These are phyloP conservation scores for Ustulina deusta DNA, from an alignment of 2,329 filamentous ascomycete genomes.

Conservation along the genomic window DNA sequence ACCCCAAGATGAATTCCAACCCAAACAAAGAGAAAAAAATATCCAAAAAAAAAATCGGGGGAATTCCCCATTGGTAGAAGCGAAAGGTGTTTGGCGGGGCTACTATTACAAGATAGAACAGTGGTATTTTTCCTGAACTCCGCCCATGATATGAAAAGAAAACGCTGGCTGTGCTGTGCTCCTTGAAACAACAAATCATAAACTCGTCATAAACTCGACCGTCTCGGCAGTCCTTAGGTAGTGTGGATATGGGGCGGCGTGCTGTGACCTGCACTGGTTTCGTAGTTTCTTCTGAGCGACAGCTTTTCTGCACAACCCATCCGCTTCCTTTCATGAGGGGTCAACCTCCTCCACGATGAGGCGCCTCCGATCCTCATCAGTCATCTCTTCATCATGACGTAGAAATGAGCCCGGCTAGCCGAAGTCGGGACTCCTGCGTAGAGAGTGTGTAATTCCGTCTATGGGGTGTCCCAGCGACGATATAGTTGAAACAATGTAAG, in stretches of 20 bases:
- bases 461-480: constrained; percentile 19
- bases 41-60: constrained; percentile 9
- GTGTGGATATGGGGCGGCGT: constrained; percentile 13
- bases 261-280: constrained; percentile 29
- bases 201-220: constrained; percentile 34
- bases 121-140: constrained; percentile 39
- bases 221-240: constrained; percentile 26
- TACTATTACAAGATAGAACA: constrained; percentile 35
- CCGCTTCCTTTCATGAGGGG: constrained; percentile 9
- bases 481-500: constrained; percentile 30
- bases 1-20: constrained; percentile 15
- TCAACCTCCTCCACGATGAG: background rate
- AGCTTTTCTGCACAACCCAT: constrained; percentile 25
- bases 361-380: constrained; percentile 13
- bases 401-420: constrained; percentile 17
- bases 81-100: constrained; percentile 20
- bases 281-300: constrained; percentile 26
- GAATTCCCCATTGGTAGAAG: constrained; percentile 18
- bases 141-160: constrained; percentile 31
- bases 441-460: constrained; percentile 23
- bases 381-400: constrained; percentile 33
- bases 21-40: constrained; percentile 9
- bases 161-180: constrained; percentile 35
- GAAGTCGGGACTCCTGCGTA: constrained; percentile 14
- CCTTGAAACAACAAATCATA: constrained; percentile 38